Evolutionary conservation across 176 grass and related monocot genomes (phyloP).

Genomic region (Juncus effusus): DNA sequence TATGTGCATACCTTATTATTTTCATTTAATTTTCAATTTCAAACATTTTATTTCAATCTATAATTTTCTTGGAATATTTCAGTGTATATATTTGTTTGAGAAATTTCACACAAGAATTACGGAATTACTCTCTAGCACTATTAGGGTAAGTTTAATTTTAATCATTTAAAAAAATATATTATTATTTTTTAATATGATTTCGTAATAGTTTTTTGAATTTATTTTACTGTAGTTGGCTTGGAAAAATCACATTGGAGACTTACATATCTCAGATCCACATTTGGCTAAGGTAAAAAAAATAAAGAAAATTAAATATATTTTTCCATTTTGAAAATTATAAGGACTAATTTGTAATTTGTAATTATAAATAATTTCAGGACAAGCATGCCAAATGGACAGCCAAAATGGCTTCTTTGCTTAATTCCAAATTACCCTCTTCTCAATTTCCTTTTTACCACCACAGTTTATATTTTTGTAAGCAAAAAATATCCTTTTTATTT

Average conservation of each 20-base stretch:
- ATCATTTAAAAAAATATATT: neutral
- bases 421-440: conserved; percentile 46
- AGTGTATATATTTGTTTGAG: conserved; percentile 45
- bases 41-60: neutral
- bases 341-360: neutral
- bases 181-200: neutral
- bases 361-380: conserved; percentile 25
- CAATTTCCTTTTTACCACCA: conserved; percentile 36
- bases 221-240: conserved; percentile 32
- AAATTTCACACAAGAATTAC: conserved; percentile 39
- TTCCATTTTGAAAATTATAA: neutral
- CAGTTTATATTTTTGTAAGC: conserved; percentile 39
- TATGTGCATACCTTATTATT: conserved; percentile 11
- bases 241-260: conserved; percentile 43
- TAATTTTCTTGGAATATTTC: conserved; percentile 5
- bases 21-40: neutral
- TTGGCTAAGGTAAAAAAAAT: conserved; percentile 30
- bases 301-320: neutral
- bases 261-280: conserved; percentile 45
- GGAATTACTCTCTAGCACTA: conserved; percentile 36
- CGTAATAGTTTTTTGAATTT: conserved; percentile 3
- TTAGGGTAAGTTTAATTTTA: conserved; percentile 37
- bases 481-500: neutral
- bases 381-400: conserved; percentile 37
- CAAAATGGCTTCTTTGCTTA: conserved; percentile 43